Evolutionary conservation across 1,139 yeast species (phyloP).

Genomic region (Geotrichum fermentans): DNA sequence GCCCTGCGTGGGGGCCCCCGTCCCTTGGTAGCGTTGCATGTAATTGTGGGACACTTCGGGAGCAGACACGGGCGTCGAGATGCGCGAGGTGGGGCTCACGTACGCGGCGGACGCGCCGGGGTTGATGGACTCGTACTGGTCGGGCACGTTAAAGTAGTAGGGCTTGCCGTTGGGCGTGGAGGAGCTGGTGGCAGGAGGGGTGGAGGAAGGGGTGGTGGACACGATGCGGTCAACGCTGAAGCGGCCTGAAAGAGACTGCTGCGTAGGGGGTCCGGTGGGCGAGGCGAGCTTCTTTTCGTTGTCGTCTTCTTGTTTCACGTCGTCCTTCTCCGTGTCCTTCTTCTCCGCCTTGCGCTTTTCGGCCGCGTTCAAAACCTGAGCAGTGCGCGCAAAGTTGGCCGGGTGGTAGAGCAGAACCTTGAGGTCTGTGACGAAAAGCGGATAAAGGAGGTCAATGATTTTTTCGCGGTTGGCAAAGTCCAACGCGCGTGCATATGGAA

Average conservation of each 20-base stretch:
- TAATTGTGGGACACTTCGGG: constrained; percentile 4
- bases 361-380: constrained; percentile 23
- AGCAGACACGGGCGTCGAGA: constrained; percentile 17
- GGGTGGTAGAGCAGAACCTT: constrained; percentile 54
- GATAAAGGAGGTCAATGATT: constrained; percentile 78
- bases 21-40: constrained; percentile 11
- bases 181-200: constrained; percentile 6
- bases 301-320: not conserved
- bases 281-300: constrained; percentile 11
- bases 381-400: constrained; percentile 28
- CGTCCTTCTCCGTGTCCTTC: not conserved
- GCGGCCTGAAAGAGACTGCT: constrained; percentile 15
- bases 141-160: constrained; percentile 8
- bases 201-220: constrained; percentile 6
- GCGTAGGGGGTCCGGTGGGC: constrained; percentile 11
- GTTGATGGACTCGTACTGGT: constrained; percentile 1
- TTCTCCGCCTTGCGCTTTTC: constrained; percentile 24
- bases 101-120: not conserved
- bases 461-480: constrained; percentile 89
- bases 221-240: constrained; percentile 18
- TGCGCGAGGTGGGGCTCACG: constrained; percentile 16
- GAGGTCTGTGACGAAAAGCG: constrained; percentile 80
- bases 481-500: constrained; percentile 88
- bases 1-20: too few relatives aligned
- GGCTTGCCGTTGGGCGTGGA: constrained; percentile 7